A percentile compares a stretch with the other conserved stretches of the same genome.
These are phyloP conservation scores for Scheffersomyces titani DNA, from an alignment of 1,139 yeast species.

Conservation along the genomic window DNA sequence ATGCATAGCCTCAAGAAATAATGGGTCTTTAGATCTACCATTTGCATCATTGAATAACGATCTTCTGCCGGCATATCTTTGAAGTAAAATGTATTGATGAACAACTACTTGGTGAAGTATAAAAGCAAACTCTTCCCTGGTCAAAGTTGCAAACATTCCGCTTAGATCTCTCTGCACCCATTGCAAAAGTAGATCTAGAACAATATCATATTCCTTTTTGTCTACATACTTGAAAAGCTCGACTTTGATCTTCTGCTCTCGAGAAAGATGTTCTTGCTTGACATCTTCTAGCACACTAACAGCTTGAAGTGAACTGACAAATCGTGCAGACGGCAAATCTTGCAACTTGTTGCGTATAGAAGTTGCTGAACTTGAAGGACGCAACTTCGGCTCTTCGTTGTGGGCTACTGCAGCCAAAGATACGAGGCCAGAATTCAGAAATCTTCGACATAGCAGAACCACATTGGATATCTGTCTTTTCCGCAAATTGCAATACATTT, in stretches of 20 bases:
- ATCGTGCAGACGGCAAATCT: background rate
- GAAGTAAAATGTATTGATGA: constrained; percentile 16
- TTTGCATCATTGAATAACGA: background rate
- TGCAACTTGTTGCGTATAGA: background rate
- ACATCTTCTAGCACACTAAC: background rate
- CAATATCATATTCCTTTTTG: constrained; percentile 16
- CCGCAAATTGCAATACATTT: background rate
- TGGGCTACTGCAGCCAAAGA: background rate
- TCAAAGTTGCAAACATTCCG: constrained; percentile 1
- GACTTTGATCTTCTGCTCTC: constrained; percentile 9
- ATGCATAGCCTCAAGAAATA: constrained; percentile 10
- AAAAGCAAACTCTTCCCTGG: background rate
- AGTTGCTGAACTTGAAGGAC: background rate
- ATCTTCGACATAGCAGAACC: background rate
- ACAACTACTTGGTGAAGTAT: constrained; percentile 14
- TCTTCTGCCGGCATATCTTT: background rate
- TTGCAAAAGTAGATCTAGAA: constrained; percentile 22
- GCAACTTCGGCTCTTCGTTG: background rate
- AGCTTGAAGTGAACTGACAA: background rate
- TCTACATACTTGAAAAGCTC: constrained; percentile 19
- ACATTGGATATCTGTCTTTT: background rate
- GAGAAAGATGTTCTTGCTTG: background rate
- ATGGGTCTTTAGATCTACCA: constrained; percentile 5
- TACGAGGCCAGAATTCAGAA: background rate
- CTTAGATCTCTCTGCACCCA: constrained; percentile 12